Conservation (phyloP, 352 stramenopile species). For the Peronosclerospora sorghi region DNA sequence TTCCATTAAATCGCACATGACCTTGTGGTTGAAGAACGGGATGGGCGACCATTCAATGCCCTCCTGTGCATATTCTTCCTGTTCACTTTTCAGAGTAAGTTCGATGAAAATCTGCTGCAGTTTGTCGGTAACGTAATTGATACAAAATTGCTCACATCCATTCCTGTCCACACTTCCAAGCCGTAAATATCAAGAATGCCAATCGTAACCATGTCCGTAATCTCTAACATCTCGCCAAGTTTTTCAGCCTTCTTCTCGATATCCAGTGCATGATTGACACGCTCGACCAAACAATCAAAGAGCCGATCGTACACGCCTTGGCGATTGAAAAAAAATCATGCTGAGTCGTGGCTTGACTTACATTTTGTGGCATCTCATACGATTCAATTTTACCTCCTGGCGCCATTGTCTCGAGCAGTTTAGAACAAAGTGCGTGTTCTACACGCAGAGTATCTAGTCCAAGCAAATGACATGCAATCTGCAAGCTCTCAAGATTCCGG, state of each 20-base stretch:
- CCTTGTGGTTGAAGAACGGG: constrained; percentile 90
- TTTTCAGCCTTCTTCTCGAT: constrained; percentile 78
- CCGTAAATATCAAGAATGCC: constrained; percentile 95
- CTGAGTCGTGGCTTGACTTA: too few relatives aligned
- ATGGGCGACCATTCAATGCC: constrained; percentile 86
- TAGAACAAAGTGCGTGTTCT: constrained; percentile 73
- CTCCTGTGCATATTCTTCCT: constrained; percentile 94
- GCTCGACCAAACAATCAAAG: constrained; percentile 95
- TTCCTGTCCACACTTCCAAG: constrained; percentile 95
- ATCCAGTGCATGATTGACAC: too few relatives aligned
- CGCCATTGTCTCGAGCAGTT: constrained; percentile 80
- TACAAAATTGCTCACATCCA: constrained; percentile 91
- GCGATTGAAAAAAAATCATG: constrained; percentile 91
- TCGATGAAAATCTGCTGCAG: constrained; percentile 90
- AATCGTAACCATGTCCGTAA: constrained; percentile 72
- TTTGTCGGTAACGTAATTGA: constrained; percentile 94
- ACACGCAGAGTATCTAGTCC: constrained; percentile 50
- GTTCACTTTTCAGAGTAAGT: constrained; percentile 81
- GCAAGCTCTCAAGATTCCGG: too few relatives aligned
- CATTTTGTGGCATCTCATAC: constrained; percentile 81
- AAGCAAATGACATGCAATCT: constrained; percentile 54
- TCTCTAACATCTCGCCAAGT: constrained; percentile 60
- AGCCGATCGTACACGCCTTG: constrained; percentile 94
- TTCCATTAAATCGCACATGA: constrained; percentile 84
- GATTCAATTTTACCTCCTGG: constrained; percentile 72